Evolutionary conservation across 768 basidiomycete species (phyloP).

Genomic region (Auricularia heimuer): DNA sequence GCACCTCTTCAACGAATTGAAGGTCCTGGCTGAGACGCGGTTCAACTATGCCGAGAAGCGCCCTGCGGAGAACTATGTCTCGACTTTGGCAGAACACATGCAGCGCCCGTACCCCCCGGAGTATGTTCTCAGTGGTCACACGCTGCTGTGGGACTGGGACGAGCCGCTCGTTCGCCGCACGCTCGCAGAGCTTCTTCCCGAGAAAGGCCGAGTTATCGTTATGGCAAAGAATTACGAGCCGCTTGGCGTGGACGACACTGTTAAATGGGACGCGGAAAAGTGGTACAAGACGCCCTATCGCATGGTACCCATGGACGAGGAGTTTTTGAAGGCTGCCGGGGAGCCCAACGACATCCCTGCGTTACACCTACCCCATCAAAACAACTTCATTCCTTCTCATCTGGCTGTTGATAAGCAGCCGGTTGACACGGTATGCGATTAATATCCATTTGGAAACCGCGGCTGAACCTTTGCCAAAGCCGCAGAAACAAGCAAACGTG

Average conservation of each 20-base stretch:
- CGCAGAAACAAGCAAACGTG: conserved; percentile 61
- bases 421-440: conserved; percentile 30
- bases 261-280: conserved; percentile 63
- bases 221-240: conserved; percentile 67
- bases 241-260: conserved; percentile 25
- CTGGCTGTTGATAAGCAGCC: conserved; percentile 74
- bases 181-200: conserved; percentile 47
- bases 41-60: conserved; percentile 86
- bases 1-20: conserved; percentile 71
- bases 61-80: conserved; percentile 69
- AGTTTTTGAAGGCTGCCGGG: conserved; percentile 47
- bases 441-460: not conserved
- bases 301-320: conserved; percentile 57
- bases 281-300: conserved; percentile 89
- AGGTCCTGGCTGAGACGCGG: conserved; percentile 55
- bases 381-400: conserved; percentile 84
- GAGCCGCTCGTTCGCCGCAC: conserved; percentile 49
- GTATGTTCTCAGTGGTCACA: conserved; percentile 59
- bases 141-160: conserved; percentile 68
- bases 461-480: conserved; percentile 32
- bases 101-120: conserved; percentile 75
- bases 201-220: conserved; percentile 58
- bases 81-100: conserved; percentile 65
- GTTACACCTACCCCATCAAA: conserved; percentile 71
- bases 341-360: conserved; percentile 52